Percentiles rank a stretch among this genome's conserved stretches.
Evolutionary conservation across 176 grass and related monocot genomes (phyloP).

Genomic region (sorghum (Sorghum bicolor)): DNA sequence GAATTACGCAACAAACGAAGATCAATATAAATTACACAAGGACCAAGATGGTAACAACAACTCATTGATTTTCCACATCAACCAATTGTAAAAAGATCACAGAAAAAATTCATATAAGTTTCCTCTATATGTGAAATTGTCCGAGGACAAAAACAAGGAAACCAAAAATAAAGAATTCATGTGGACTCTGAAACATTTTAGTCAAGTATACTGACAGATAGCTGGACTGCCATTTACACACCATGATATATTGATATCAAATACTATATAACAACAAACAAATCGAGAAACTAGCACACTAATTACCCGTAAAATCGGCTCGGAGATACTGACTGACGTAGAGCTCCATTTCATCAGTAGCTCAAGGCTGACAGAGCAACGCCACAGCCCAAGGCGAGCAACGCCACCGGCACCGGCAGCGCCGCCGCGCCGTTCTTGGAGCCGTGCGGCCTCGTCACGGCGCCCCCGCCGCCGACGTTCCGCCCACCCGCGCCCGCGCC

Average conservation of each 20-base stretch:
- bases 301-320: background rate
- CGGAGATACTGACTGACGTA: background rate
- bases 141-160: background rate
- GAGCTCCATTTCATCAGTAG: constrained; percentile 10
- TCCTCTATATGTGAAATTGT: background rate
- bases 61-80: background rate
- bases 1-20: background rate
- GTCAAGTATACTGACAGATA: background rate
- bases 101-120: background rate
- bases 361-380: constrained; percentile 6
- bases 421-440: constrained; percentile 5
- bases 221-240: background rate
- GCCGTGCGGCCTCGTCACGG: constrained; percentile 11
- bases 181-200: background rate
- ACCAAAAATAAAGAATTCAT: background rate
- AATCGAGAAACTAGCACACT: background rate
- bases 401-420: background rate
- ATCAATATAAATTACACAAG: too few relatives aligned
- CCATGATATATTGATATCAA: background rate
- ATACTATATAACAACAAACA: too few relatives aligned
- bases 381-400: background rate
- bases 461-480: constrained; percentile 6
- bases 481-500: background rate
- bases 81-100: background rate
- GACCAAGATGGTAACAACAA: background rate